Percentiles rank a stretch among this genome's conserved stretches.
These are phyloP conservation scores for Candida pseudoglaebosa DNA, from an alignment of 805 yeast species.

Conservation along the genomic window DNA sequence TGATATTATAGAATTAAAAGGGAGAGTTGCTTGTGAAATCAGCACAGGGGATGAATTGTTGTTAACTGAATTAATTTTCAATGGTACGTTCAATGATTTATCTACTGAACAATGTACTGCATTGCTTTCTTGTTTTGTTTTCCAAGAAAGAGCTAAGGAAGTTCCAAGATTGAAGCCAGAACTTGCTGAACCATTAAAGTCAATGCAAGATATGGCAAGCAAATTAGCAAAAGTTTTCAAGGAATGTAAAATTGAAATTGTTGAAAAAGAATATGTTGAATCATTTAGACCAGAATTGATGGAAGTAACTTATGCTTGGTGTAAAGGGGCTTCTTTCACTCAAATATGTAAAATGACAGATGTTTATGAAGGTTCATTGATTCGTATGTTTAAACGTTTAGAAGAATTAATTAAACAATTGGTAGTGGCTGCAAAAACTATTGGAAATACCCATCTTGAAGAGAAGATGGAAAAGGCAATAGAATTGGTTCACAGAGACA, in stretches of 20 bases:
- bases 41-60: conserved; percentile 84
- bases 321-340: conserved; percentile 92
- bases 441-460: conserved; percentile 84
- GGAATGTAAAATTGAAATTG: conserved; percentile 86
- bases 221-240: conserved; percentile 84
- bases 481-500: conserved; percentile 88
- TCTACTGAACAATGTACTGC: conserved; percentile 91
- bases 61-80: conserved; percentile 88
- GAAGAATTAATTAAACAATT: conserved; percentile 92
- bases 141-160: conserved; percentile 93
- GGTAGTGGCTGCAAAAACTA: conserved; percentile 87
- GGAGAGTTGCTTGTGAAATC: conserved; percentile 96
- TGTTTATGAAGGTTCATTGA: conserved; percentile 94
- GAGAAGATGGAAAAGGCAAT: conserved; percentile 84
- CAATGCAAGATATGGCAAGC: conserved; percentile 85
- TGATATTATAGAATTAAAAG: conserved; percentile 93
- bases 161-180: conserved; percentile 83
- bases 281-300: conserved; percentile 87
- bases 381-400: conserved; percentile 88
- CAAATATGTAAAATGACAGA: conserved; percentile 99
- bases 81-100: conserved; percentile 89
- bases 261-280: conserved; percentile 90
- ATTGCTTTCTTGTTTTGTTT: conserved; percentile 87
- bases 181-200: conserved; percentile 85
- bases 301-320: conserved; percentile 98